Percentiles rank a stretch among this genome's conserved stretches.
These are phyloP conservation scores for Ophiocordyceps unilateralis DNA, from an alignment of 2,329 filamentous ascomycete genomes.

Conservation along the genomic window DNA sequence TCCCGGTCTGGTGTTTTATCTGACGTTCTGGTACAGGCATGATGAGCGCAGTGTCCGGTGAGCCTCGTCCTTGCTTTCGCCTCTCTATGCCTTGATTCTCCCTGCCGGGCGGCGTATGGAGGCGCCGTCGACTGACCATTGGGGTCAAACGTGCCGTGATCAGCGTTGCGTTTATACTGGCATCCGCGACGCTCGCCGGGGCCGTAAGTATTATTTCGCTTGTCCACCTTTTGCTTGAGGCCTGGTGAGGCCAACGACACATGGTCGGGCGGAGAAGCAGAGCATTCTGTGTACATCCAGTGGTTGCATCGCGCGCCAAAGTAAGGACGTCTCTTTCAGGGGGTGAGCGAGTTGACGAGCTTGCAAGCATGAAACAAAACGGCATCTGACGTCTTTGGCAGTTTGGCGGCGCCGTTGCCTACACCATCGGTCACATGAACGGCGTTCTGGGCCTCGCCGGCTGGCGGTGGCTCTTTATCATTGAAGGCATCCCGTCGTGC, in stretches of 20 bases:
- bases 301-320: neutral
- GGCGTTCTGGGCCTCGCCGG: slow-evolving; percentile 40
- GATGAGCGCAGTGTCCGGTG: slow-evolving; percentile 43
- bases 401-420: slow-evolving; percentile 57
- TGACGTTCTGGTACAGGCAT: slow-evolving; percentile 60
- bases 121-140: neutral
- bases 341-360: neutral
- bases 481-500: slow-evolving; percentile 49
- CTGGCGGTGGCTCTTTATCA: slow-evolving; percentile 51
- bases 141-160: neutral
- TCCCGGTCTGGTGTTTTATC: slow-evolving; percentile 38
- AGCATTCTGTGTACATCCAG: neutral
- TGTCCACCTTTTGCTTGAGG: neutral
- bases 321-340: neutral
- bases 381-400: slow-evolving; percentile 1
- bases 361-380: neutral
- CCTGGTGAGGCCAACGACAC: no score
- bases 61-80: neutral
- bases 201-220: slow-evolving; percentile 20
- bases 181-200: slow-evolving; percentile 46
- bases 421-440: slow-evolving; percentile 56
- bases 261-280: no score
- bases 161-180: slow-evolving; percentile 52
- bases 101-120: no score
- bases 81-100: neutral